These are phyloP conservation scores for Pichia exigua DNA, from an alignment of 805 yeast genomes.

Conservation along the genomic window DNA sequence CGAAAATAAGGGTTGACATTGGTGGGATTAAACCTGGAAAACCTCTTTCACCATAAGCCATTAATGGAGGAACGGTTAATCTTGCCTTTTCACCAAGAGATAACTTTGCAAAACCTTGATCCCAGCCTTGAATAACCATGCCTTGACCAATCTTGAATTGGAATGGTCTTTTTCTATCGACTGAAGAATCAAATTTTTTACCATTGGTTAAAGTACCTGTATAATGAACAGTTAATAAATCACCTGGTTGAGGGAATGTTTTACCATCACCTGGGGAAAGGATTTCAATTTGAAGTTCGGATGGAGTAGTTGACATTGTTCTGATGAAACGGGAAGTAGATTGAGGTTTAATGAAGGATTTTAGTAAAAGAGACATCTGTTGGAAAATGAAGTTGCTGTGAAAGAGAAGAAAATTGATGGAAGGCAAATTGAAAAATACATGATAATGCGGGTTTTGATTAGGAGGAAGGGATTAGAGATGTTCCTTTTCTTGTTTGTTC, in stretches of 20 bases:
- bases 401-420: neutral
- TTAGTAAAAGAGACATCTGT: neutral
- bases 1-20: constrained; percentile 84
- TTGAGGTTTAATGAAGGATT: neutral
- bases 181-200: constrained; percentile 90
- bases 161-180: constrained; percentile 93
- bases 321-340: neutral
- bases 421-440: neutral
- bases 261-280: constrained; percentile 62
- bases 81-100: constrained; percentile 90
- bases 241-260: constrained; percentile 82
- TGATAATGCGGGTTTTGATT: neutral
- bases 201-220: constrained; percentile 94
- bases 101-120: constrained; percentile 85
- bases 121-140: constrained; percentile 96
- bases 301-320: constrained; percentile 10
- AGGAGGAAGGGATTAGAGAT: neutral
- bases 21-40: constrained; percentile 97
- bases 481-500: neutral
- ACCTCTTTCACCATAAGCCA: constrained; percentile 92
- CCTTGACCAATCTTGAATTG: constrained; percentile 93
- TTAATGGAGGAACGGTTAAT: constrained; percentile 85
- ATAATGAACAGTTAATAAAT: constrained; percentile 88
- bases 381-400: neutral
- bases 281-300: constrained; percentile 28